Base-by-base conservation (phyloP, 2,329 filamentous ascomycete species). In the Colletotrichum kahawae region DNA sequence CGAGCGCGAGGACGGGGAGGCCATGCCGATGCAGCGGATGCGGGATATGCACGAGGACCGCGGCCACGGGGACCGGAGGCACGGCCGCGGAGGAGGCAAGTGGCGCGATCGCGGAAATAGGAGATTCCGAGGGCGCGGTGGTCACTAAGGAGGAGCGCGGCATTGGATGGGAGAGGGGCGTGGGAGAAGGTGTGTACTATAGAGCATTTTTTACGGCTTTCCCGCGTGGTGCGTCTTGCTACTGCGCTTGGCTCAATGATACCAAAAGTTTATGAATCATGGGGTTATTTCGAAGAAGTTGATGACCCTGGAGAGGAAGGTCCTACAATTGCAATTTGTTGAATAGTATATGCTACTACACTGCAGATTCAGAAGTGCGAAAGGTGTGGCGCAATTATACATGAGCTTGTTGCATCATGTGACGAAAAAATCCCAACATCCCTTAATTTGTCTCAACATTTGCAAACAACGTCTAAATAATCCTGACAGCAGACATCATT, bases 1-100 rank as follows among this genome's bases (percentile, higher is more conserved):
- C 81, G 84, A 82, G 83, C 90, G 86, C 83, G 90, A 81, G 85
- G 88, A 79, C 87, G 86, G 77, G 4, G 77, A 77, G 79, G 78
- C 81, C 70, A 79, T 81, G 43, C 79, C 79, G 43, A 12, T 21
- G 43, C 74, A 79, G 79, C 62, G 80, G 79, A 79, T 82, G 36
- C 76, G 81, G 77, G 78, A 83, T 77, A 78, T 86, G 65, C 85
- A 87, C 7, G 85, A 84, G 21, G 85, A 85, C 21, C 81, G 83
- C 56, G 84, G 86, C 24, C 79, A 78, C 16, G 78, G 81, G 54
- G 80, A 85, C 68, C 63, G 77, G 27, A 79, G 71, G 76, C 69
- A 71, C 36, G 75, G 76, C 5, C 68, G 77, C 5, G 79, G 83
- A 16, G 81, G 82, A 57, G 77, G 84, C 16, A 84, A 83, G 76